phyloP scores from a whole-genome alignment of 2,329 filamentous ascomycete species.

The Apiospora saccharicola region DNA sequence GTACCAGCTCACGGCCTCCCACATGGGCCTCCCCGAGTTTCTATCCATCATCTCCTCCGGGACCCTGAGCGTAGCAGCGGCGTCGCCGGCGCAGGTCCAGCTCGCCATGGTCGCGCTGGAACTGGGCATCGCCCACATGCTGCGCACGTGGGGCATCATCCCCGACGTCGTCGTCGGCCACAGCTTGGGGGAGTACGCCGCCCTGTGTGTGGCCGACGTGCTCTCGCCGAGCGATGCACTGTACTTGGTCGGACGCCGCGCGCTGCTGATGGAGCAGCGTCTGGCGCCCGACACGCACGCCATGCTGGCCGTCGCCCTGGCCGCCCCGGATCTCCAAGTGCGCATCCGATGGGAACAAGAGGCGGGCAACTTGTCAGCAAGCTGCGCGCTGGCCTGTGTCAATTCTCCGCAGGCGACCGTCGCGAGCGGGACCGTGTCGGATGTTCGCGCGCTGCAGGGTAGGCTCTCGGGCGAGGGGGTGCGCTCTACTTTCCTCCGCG shows the following conservation, averaged over 20 bases:
- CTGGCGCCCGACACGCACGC: background rate
- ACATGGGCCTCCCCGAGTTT: background rate
- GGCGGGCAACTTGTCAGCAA: background rate
- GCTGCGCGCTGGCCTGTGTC: background rate
- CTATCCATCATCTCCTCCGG: background rate
- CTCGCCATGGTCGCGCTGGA: background rate
- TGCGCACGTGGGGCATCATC: background rate
- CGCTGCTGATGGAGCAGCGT: background rate
- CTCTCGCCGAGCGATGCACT: background rate
- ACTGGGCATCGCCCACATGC: background rate
- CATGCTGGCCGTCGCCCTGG: constrained; percentile 32
- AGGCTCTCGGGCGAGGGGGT: constrained; percentile 41
- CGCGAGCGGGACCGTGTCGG: constrained; percentile 57
- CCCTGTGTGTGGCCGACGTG: background rate
- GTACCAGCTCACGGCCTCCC: constrained; percentile 31
- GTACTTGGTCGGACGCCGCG: background rate
- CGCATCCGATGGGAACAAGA: constrained; percentile 36
- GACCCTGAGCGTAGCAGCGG: background rate
- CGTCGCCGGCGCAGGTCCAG: background rate
- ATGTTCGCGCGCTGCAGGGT: constrained; percentile 56
- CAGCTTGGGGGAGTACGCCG: constrained; percentile 4
- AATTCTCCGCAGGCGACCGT: constrained; percentile 56
- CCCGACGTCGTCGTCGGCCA: constrained; percentile 7
- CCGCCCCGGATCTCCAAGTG: constrained; percentile 45
- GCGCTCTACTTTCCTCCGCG: constrained; percentile 55